phyloP scores from a whole-genome alignment of 768 basidiomycete genomes.

The Nevesoporus exiguus region DNA sequence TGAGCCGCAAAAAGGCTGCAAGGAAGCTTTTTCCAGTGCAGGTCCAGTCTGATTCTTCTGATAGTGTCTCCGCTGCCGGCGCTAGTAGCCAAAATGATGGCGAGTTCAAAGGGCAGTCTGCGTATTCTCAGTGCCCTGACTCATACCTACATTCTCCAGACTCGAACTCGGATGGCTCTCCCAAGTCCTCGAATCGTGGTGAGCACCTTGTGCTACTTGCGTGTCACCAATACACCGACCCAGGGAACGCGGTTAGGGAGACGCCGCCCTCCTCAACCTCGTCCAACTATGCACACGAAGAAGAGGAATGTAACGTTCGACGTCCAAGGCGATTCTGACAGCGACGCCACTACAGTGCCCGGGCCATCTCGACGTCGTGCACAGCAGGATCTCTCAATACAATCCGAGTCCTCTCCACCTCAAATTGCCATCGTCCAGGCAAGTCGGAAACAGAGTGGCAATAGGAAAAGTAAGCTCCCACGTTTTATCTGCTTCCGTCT shows the following conservation, averaged over 20 bases:
- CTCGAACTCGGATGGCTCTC: constrained; percentile 13
- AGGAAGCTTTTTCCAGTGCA: constrained; percentile 8
- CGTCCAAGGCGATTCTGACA: constrained; percentile 6
- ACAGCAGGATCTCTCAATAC: constrained; percentile 5
- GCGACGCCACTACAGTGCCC: constrained; percentile 15
- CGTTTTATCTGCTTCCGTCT: background rate
- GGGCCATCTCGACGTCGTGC: constrained; percentile 3
- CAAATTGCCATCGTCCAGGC: background rate
- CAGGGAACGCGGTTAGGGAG: constrained; percentile 2
- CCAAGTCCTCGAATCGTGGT: constrained; percentile 1
- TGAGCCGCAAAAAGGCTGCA: constrained; percentile 11
- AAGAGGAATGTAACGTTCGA: constrained; percentile 19
- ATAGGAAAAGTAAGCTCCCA: constrained; percentile 4
- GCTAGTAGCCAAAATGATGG: constrained; percentile 6
- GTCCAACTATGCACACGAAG: background rate
- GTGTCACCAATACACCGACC: background rate
- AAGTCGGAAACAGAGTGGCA: background rate
- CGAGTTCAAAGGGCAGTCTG: constrained; percentile 2
- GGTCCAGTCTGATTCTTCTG: constrained; percentile 9
- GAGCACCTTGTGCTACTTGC: background rate
- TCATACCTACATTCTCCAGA: constrained; percentile 5
- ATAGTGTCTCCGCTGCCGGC: background rate
- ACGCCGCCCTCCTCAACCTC: background rate
- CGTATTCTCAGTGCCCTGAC: background rate
- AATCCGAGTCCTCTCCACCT: background rate